Conservation (phyloP, 2,329 filamentous ascomycete genomes). For the Monilinia aucupariae region DNA sequence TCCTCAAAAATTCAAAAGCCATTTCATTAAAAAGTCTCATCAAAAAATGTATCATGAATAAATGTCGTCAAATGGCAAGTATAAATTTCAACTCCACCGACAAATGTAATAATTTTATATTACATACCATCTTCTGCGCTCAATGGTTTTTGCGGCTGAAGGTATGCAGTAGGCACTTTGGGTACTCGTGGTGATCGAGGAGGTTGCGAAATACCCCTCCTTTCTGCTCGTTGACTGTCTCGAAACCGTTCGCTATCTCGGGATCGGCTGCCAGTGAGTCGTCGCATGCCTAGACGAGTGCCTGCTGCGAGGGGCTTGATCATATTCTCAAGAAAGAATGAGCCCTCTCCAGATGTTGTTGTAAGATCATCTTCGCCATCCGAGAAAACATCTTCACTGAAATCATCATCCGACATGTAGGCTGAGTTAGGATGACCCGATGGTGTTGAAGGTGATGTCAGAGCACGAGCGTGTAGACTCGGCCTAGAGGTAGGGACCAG, state of each 20-base stretch:
- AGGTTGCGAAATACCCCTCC: slow-evolving; percentile 29
- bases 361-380: slow-evolving; percentile 61
- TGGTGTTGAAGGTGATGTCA: slow-evolving; percentile 71
- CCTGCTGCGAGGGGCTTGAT: slow-evolving; percentile 54
- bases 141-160: slow-evolving; percentile 25
- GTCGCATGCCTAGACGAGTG: slow-evolving; percentile 53
- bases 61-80: not conserved
- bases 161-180: slow-evolving; percentile 33
- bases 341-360: slow-evolving; percentile 32
- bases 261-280: slow-evolving; percentile 52
- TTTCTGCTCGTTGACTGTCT: slow-evolving; percentile 31
- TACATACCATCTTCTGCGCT: slow-evolving; percentile 7
- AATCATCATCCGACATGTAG: slow-evolving; percentile 71
- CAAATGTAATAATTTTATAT: not conserved
- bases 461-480: slow-evolving; percentile 70
- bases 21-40: slow-evolving; percentile 1
- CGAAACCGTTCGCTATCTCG: slow-evolving; percentile 33
- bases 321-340: slow-evolving; percentile 56
- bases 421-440: slow-evolving; percentile 53
- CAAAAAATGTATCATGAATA: not conserved
- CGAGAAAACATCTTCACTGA: slow-evolving; percentile 67
- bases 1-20: not conserved
- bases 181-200: slow-evolving; percentile 34
- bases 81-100: not conserved
- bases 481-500: slow-evolving; percentile 49